Evolutionary conservation across 805 yeast species (phyloP), one percentile per base, ranked within the genome.

Genomic region (Starmerella sirachaensis): DNA sequence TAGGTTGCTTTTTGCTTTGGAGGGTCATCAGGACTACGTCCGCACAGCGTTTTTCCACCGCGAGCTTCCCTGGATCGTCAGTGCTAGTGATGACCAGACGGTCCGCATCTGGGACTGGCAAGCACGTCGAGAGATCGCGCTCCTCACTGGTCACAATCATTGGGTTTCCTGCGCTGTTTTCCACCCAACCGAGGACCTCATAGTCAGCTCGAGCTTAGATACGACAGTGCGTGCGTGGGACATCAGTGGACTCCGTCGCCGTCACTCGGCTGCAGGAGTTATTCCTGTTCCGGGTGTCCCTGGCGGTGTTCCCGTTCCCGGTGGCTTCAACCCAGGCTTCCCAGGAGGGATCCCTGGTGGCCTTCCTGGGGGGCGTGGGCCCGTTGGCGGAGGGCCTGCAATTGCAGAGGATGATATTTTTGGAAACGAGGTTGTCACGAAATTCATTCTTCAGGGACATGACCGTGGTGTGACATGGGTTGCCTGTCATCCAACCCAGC

Each of bases 51-150:
- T 76, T 48, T 91, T 91, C 73, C 99, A 91, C 64, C 79, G 76
- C 52, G 95, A 85, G 58, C 68, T 91, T 57, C 99, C 99, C 7
- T 91, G 98, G 98, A 81, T 91, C 56, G 74, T 91, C 43, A 79
- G 95, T 18, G 77, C 91, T 44, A 83, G 95, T 31, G 99, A 91
- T 62, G 99, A 91, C 66, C 98, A 91, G 64, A 91, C 99, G 22
- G 85, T 93, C 48, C 73, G 99, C 59, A 88, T 91, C 49, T 91
- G 99, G 99, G 93, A 91, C 64, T 91, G 98, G 98, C 98, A 93
- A 66, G 86, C 86, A 59, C 76, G 98, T 52, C 88, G 85, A 59
- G 97, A 91, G 54, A 80, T 91, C 55, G 97, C 97, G 8, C 84
- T 95, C 54, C 65, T 91, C 50, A 88, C 98, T 6, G 98, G 99